These are phyloP conservation scores for Auricularia cornea DNA, from an alignment of 768 basidiomycete species.

Conservation along the genomic window DNA sequence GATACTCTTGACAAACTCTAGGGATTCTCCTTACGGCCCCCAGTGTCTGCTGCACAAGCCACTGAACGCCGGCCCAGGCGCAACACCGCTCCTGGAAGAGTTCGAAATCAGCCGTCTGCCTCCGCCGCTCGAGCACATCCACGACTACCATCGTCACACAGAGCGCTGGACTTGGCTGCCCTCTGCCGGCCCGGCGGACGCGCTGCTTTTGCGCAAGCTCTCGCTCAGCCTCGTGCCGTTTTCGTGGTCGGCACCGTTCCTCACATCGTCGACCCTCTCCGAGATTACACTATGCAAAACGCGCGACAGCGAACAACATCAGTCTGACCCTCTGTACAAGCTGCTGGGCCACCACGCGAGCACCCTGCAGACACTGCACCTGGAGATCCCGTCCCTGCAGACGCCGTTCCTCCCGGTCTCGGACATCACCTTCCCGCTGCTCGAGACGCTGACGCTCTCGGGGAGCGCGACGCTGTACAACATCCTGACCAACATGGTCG, in stretches of 20 bases:
- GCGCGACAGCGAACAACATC: neutral
- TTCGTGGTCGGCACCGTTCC: neutral
- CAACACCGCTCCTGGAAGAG: neutral
- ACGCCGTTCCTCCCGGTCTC: neutral
- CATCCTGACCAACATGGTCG: neutral
- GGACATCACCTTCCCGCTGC: neutral
- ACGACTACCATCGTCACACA: neutral
- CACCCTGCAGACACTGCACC: neutral
- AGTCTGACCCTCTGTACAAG: neutral
- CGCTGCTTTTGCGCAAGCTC: neutral
- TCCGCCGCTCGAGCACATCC: neutral
- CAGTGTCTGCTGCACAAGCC: too few species aligned
- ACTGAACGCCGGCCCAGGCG: neutral
- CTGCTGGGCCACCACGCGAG: neutral
- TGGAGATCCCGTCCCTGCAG: neutral
- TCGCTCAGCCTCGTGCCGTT: neutral
- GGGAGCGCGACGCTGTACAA: neutral
- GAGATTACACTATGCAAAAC: neutral
- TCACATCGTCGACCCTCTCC: neutral
- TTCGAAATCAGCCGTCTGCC: neutral
- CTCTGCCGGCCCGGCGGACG: neutral
- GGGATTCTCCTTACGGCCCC: too few species aligned
- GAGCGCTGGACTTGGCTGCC: neutral
- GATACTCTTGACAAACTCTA: too few species aligned
- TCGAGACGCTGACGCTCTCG: neutral